phyloP scores from a whole-genome alignment of 495 filamentous ascomycete species.

The Hypoxylon crocopeplum region DNA sequence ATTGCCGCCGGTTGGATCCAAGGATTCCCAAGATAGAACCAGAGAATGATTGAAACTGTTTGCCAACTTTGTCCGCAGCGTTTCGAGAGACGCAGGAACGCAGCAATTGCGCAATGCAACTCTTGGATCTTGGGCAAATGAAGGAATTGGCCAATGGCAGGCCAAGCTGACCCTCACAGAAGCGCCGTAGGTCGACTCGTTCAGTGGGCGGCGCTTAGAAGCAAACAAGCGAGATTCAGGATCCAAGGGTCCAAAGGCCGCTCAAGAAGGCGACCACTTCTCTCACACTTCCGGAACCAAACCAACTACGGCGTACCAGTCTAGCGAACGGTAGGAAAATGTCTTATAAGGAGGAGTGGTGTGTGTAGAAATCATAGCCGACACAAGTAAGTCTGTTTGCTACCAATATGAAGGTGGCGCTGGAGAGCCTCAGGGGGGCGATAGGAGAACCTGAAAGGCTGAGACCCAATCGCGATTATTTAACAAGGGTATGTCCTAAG shows the following conservation, averaged over 20 bases:
- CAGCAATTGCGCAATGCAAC: conserved; percentile 28
- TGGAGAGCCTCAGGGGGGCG: conserved; percentile 3
- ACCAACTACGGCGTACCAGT: background rate
- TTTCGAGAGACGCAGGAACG: conserved; percentile 37
- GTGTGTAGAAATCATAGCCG: conserved; percentile 6
- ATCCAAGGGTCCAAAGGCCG: conserved; percentile 17
- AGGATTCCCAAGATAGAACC: conserved; percentile 27
- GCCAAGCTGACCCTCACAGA: conserved; percentile 3
- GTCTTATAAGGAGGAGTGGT: background rate
- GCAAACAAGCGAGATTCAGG: conserved; percentile 21
- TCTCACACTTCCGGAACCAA: conserved; percentile 8
- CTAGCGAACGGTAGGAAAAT: background rate
- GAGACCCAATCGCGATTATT: conserved; percentile 24
- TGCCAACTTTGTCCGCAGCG: conserved; percentile 14
- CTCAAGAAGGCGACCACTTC: conserved; percentile 8
- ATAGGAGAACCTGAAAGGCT: background rate
- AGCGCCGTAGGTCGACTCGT: conserved; percentile 27
- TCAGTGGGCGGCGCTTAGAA: conserved; percentile 27
- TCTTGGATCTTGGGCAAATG: conserved; percentile 9
- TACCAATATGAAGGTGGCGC: background rate
- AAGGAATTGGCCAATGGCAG: conserved; percentile 24
- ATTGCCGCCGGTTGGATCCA: conserved; percentile 20
- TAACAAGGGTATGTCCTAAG: conserved; percentile 10
- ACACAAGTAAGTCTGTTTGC: background rate
- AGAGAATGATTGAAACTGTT: conserved; percentile 9